Percentiles rank a stretch among this genome's conserved stretches.
phyloP scores from a whole-genome alignment of 768 basidiomycete species.

The Hygrophoropsis aurantiaca region DNA sequence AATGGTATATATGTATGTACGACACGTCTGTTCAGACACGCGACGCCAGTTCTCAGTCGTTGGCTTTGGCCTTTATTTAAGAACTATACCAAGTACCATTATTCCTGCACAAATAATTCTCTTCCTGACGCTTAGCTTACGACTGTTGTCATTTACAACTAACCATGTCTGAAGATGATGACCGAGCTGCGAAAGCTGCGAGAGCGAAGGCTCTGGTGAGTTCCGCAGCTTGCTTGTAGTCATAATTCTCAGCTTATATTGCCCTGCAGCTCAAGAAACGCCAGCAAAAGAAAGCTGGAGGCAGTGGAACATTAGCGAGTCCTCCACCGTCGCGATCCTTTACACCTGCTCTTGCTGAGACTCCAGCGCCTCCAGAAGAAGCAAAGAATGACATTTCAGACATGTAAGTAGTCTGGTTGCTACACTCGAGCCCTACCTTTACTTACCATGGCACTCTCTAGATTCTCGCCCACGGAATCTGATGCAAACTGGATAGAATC shows the following conservation, averaged over 20 bases:
- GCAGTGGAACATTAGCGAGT: slow-evolving; percentile 36
- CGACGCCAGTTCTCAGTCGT: not conserved
- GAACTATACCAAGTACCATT: not conserved
- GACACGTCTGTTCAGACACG: slow-evolving; percentile 4
- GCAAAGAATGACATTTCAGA: slow-evolving; percentile 56
- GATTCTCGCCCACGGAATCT: slow-evolving; percentile 45
- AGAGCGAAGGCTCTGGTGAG: slow-evolving; percentile 81
- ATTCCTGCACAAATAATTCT: slow-evolving; percentile 5
- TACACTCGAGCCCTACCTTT: not conserved
- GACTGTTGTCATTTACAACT: slow-evolving; percentile 13
- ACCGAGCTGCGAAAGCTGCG: slow-evolving; percentile 79
- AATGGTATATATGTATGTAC: not conserved
- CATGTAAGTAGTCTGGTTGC: slow-evolving; percentile 52
- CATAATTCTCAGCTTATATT: slow-evolving; percentile 3
- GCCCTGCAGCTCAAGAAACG: slow-evolving; percentile 72
- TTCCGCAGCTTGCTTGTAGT: slow-evolving; percentile 3
- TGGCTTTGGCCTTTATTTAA: slow-evolving; percentile 3
- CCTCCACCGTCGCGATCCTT: slow-evolving; percentile 49
- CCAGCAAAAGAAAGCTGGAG: slow-evolving; percentile 67
- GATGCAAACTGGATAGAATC: slow-evolving; percentile 61
- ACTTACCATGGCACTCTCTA: slow-evolving; percentile 20
- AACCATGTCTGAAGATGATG: slow-evolving; percentile 64
- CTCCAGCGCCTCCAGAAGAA: slow-evolving; percentile 32
- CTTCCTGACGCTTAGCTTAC: not conserved
- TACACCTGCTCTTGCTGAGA: slow-evolving; percentile 51